Evolutionary conservation across 768 basidiomycete species (phyloP).

Genomic region (Mycena latifolia): DNA sequence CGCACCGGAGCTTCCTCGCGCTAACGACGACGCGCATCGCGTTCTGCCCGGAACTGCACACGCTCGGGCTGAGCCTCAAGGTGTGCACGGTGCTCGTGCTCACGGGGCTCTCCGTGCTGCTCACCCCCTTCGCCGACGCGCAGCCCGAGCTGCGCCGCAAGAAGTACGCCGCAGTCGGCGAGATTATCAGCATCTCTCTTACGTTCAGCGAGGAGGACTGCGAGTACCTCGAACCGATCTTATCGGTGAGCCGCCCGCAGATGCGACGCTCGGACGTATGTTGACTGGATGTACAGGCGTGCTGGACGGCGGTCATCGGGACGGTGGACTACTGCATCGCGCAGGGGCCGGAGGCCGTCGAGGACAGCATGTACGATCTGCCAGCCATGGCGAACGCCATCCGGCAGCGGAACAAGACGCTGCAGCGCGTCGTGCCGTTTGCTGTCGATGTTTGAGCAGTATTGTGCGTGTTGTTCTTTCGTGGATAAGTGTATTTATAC

Average conservation of each 20-base stretch:
- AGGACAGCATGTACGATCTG: constrained; percentile 3
- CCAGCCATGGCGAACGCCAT: constrained; percentile 20
- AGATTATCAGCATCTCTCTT: constrained; percentile 25
- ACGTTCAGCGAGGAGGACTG: constrained; percentile 22
- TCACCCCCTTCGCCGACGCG: constrained; percentile 45
- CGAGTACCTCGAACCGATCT: constrained; percentile 5
- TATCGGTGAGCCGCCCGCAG: constrained; percentile 5
- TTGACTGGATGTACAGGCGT: neutral
- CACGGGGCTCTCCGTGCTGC: constrained; percentile 14
- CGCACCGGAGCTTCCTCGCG: constrained; percentile 18
- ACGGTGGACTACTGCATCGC: constrained; percentile 6
- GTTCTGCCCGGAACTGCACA: constrained; percentile 8
- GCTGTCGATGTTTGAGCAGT: too few relatives aligned
- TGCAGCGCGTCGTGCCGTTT: constrained; percentile 18
- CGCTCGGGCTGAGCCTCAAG: constrained; percentile 17
- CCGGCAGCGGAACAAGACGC: constrained; percentile 3
- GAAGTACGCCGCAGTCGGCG: constrained; percentile 13
- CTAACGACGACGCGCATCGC: constrained; percentile 9
- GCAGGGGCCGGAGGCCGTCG: neutral
- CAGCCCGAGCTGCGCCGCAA: constrained; percentile 6
- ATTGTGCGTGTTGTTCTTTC: too few relatives aligned
- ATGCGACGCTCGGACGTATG: neutral
- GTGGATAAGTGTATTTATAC: too few relatives aligned
- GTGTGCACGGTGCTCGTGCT: constrained; percentile 15
- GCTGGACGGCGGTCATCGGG: neutral